Percentiles rank a stretch among this genome's conserved stretches.
Conservation (phyloP, 495 filamentous ascomycete species). For the Lasiosphaeria hispida region DNA sequence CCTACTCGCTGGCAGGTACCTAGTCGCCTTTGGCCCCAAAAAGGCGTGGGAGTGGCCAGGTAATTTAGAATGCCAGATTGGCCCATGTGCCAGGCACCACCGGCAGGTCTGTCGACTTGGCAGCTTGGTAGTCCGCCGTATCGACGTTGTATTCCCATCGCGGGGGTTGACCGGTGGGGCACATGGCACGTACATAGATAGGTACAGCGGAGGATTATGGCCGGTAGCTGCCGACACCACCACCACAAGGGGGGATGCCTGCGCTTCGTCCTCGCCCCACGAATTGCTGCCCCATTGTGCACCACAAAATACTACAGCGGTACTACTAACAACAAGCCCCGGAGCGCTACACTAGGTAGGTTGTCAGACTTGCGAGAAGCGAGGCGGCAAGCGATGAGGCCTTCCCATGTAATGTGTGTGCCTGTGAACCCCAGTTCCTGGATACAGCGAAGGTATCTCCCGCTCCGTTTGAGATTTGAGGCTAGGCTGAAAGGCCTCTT, state of each 20-base stretch:
- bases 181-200: too few relatives aligned
- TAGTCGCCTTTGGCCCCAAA: conserved; percentile 13
- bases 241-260: conserved; percentile 10
- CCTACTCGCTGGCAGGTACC: conserved; percentile 12
- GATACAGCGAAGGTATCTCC: conserved; percentile 20
- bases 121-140: not conserved
- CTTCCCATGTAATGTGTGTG: not conserved
- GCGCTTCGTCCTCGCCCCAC: conserved; percentile 8
- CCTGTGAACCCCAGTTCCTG: conserved; percentile 25
- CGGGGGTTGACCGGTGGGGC: conserved; percentile 17
- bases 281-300: not conserved
- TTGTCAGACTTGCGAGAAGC: conserved; percentile 13
- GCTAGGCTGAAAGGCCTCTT: conserved; percentile 25
- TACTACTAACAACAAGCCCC: not conserved
- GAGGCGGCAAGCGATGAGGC: conserved; percentile 18
- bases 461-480: conserved; percentile 22
- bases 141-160: conserved; percentile 20
- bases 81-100: conserved; percentile 19
- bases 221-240: conserved; percentile 32
- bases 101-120: conserved; percentile 17
- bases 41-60: conserved; percentile 7
- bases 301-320: not conserved
- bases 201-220: conserved; percentile 29
- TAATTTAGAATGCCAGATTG: conserved; percentile 28
- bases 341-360: not conserved